Evolutionary conservation across 164 flowering plant species (phyloP), one percentile per base, ranked within the genome.

Genomic region (Pachysandra terminalis): DNA sequence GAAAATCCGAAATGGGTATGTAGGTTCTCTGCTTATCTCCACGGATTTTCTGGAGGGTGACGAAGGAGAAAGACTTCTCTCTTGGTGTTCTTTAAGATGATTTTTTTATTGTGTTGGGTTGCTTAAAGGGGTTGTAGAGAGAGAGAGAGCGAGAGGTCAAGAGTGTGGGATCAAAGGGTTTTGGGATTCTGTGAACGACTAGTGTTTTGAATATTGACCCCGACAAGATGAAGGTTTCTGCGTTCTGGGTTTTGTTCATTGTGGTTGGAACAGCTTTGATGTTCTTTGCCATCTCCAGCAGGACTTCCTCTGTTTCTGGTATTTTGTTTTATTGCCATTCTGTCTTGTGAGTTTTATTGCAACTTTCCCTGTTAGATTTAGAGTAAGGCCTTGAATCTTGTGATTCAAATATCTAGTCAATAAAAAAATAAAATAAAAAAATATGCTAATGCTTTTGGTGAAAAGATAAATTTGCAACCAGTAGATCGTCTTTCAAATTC

Each of bases 211-310:
- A n/a, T n/a, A 40, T 37, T 24, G n/a, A n/a, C 66, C 24, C 45
- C 61, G 41, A 23, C 59, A 70, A 64, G 24, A 82, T 75, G 79
- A 82, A 72, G 80, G 59, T 56, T 69, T 68, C 61, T 76, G 71
- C 70, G 55, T 21, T 75, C 15, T 74, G 69, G 69, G 73, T 79
- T 61, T 45, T 75, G 66, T 48, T 77, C 65, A 58, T 77, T 49
- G 59, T 73, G 59, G 62, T 67, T 62, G 77, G 73, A 26, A 70
- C 81, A 51, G 67, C 61, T 74, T 69, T 81, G 19, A 23, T 75
- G 57, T 35, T 69, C 61, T 45, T 74, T 15, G 51, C 37, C 69
- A 54, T 65, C 67, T 63, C 71, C n/a, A 16, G 60, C 70, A 9
- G 25, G 53, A 41, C 57, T 32, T 74, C 67, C 59, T 49, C 69